phyloP scores from a whole-genome alignment of 2,329 filamentous ascomycete genomes.

The Cladophialophora psammophila region DNA sequence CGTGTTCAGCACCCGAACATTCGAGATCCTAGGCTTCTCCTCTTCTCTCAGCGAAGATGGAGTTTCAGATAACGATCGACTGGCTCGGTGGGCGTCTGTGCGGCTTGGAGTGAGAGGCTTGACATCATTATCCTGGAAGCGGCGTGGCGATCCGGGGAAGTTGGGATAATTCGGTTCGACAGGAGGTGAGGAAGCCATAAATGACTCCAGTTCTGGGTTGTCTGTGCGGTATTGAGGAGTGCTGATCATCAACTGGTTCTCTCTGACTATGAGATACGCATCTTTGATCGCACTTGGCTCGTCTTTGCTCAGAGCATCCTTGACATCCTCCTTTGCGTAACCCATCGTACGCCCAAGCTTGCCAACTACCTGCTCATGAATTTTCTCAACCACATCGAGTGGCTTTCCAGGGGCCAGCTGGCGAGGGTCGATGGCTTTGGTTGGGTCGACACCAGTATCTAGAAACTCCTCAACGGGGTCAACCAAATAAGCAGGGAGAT shows the following conservation, averaged over 20 bases:
- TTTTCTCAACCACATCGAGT: constrained; percentile 80
- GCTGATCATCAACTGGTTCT: constrained; percentile 88
- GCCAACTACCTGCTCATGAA: constrained; percentile 90
- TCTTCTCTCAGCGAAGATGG: constrained; percentile 41
- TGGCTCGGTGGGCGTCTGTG: constrained; percentile 30
- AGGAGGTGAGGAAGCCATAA: constrained; percentile 64
- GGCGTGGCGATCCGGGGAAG: constrained; percentile 34
- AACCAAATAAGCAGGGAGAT: constrained; percentile 84
- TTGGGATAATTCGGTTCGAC: constrained; percentile 48
- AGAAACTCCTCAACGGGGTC: constrained; percentile 90
- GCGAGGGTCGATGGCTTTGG: constrained; percentile 84
- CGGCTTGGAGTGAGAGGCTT: constrained; percentile 38
- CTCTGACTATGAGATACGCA: constrained; percentile 95
- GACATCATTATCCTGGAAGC: constrained; percentile 31
- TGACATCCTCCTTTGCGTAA: constrained; percentile 91
- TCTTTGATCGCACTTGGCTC: constrained; percentile 99
- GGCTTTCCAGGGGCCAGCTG: constrained; percentile 82
- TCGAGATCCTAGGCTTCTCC: constrained; percentile 71
- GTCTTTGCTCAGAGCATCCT: constrained; percentile 87
- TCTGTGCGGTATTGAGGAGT: constrained; percentile 63
- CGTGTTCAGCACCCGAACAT: constrained; percentile 88
- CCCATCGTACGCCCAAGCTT: constrained; percentile 99
- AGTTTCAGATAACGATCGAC: constrained; percentile 40
- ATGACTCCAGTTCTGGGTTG: constrained; percentile 56
- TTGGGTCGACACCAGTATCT: constrained; percentile 91